phyloP scores from a whole-genome alignment of 441 rosid species.

The Croton laevigatus region DNA sequence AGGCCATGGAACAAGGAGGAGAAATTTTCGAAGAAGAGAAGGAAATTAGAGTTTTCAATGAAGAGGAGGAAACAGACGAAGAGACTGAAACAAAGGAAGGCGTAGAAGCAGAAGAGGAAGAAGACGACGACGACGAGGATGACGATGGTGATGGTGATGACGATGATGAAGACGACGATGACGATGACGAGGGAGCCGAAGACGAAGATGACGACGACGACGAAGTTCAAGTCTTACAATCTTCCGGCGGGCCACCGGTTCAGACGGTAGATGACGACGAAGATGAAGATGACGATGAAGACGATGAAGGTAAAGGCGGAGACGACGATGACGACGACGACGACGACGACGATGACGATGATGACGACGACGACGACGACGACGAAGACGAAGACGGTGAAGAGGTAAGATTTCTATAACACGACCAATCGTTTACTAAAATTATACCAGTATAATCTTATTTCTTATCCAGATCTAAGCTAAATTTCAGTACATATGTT shows the following conservation, averaged over 20 bases:
- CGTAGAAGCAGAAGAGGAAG: conserved; percentile 29
- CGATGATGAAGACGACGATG: conserved; percentile 39
- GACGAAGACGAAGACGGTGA: conserved; percentile 33
- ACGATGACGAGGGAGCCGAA: conserved; percentile 36
- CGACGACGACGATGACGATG: conserved; percentile 40
- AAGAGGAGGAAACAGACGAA: conserved; percentile 32
- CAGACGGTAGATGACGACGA: conserved; percentile 46
- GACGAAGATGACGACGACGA: conserved; percentile 40
- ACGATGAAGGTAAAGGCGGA: conserved; percentile 31
- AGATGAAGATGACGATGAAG: conserved; percentile 44
- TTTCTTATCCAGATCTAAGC: conserved; percentile 13
- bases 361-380: conserved; percentile 35
- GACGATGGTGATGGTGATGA: conserved; percentile 29
- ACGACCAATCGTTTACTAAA: no score
- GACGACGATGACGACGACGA: conserved; percentile 40
- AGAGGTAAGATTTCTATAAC: conserved; percentile 29
- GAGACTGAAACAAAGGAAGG: conserved; percentile 33
- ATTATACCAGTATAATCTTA: background rate
- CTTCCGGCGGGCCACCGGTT: conserved; percentile 56
- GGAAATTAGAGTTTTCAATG: conserved; percentile 29
- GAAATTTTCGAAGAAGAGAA: conserved; percentile 31
- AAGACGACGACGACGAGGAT: conserved; percentile 35
- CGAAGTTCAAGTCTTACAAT: conserved; percentile 48
- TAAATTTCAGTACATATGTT: background rate
- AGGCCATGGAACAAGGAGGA: conserved; percentile 37